These are phyloP conservation scores for Pittosporum tobira DNA, from an alignment of 129 eudicot species.

Conservation along the genomic window DNA sequence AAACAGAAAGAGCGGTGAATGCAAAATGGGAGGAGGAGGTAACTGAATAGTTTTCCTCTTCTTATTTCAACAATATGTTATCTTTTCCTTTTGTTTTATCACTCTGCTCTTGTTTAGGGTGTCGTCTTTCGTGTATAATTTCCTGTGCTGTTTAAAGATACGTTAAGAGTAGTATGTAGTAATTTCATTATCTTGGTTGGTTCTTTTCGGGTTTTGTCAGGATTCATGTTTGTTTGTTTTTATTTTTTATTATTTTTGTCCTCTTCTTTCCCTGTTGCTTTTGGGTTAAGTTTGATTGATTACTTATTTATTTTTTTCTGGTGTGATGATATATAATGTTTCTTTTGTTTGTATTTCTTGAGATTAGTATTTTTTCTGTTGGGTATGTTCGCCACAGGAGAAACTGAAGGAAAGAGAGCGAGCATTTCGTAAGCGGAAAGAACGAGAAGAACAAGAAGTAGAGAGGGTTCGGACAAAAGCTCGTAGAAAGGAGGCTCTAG, in stretches of 20 bases:
- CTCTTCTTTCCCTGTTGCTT: not conserved
- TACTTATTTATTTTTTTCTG: not conserved
- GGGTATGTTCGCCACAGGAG: constrained; percentile 42
- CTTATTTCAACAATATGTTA: not conserved
- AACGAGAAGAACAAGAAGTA: constrained; percentile 96
- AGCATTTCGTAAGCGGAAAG: constrained; percentile 78
- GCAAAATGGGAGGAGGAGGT: constrained; percentile 88
- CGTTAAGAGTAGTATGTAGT: not conserved
- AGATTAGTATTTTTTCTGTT: too few relatives aligned
- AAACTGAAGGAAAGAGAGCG: constrained; percentile 85
- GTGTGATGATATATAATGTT: not conserved
- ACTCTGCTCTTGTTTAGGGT: not conserved
- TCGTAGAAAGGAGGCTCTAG: constrained; percentile 82
- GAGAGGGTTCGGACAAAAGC: constrained; percentile 90
- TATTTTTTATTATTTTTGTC: too few relatives aligned
- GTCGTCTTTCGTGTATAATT: not conserved
- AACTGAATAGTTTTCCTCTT: constrained; percentile 1
- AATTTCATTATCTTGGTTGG: not conserved
- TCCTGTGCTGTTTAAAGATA: not conserved
- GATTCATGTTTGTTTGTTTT: not conserved
- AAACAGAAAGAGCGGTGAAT: constrained; percentile 47
- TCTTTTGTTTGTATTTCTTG: not conserved
- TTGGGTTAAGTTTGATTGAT: not conserved
- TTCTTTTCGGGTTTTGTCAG: not conserved
- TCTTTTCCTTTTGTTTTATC: not conserved